Evolutionary conservation across 768 basidiomycete species (phyloP).

Genomic region (Leccinum variicolor): DNA sequence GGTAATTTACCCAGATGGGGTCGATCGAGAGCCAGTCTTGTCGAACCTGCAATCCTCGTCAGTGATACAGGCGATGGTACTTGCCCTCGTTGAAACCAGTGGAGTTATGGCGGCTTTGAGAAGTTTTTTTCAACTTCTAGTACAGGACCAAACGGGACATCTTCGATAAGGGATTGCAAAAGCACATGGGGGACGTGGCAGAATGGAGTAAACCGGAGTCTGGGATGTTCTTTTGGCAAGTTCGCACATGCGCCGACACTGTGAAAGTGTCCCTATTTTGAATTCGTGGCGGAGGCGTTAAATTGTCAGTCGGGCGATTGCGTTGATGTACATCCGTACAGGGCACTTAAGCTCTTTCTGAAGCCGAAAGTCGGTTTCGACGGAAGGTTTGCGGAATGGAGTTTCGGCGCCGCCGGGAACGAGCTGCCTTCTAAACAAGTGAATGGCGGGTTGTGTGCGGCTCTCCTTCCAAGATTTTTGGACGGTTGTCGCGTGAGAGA

Average conservation of each 20-base stretch:
- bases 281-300: neutral
- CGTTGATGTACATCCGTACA: conserved; percentile 21
- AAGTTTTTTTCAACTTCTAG: conserved; percentile 56
- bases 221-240: conserved; percentile 84
- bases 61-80: conserved; percentile 53
- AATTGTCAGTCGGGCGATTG: neutral
- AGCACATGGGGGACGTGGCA: conserved; percentile 67
- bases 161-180: conserved; percentile 64
- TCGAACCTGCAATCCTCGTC: conserved; percentile 61
- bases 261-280: conserved; percentile 1
- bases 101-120: conserved; percentile 73
- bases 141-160: conserved; percentile 61
- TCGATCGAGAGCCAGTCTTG: conserved; percentile 48
- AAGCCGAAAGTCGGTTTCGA: conserved; percentile 40
- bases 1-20: neutral
- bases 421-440: conserved; percentile 64
- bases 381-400: conserved; percentile 61
- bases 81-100: conserved; percentile 49
- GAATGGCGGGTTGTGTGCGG: conserved; percentile 65
- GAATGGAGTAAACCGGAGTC: conserved; percentile 64
- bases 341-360: conserved; percentile 62
- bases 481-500: conserved; percentile 26
- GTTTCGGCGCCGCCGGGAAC: conserved; percentile 80
- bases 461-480: conserved; percentile 62
- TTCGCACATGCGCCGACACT: conserved; percentile 11